phyloP scores from a whole-genome alignment of 306 rosid genomes.

The Alnus rubra region DNA sequence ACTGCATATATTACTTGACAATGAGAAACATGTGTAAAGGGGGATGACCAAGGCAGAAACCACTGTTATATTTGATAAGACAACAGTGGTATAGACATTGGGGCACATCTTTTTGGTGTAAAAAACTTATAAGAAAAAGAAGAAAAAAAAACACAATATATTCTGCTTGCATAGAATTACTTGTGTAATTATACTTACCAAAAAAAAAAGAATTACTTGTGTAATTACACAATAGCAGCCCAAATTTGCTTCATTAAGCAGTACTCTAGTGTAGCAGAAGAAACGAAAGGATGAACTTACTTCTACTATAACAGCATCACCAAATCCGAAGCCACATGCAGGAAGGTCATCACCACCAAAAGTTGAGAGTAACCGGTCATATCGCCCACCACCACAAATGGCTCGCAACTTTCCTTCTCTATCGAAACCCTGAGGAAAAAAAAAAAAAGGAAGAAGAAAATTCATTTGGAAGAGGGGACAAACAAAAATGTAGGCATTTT shows the following conservation, averaged over 20 bases:
- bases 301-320: conserved; percentile 96
- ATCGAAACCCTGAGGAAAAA: conserved; percentile 75
- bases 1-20: background rate
- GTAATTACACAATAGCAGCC: background rate
- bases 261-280: background rate
- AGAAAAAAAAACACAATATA: background rate
- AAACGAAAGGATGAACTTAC: conserved; percentile 48
- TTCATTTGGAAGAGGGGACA: conserved; percentile 21
- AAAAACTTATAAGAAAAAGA: no score
- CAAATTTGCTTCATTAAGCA: background rate
- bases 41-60: background rate
- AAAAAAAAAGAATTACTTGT: background rate
- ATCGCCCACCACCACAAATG: conserved; percentile 96
- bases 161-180: background rate
- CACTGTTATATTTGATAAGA: background rate
- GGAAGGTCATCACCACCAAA: conserved; percentile 90
- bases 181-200: background rate
- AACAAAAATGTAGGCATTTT: background rate
- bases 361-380: conserved; percentile 86
- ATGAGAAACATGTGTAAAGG: background rate
- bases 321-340: conserved; percentile 97
- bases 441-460: conserved; percentile 1
- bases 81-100: background rate
- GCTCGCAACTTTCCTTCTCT: conserved; percentile 94
- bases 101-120: background rate